Evolutionary conservation across 495 filamentous ascomycete species (phyloP), one percentile per base, ranked within the genome.

Genomic region (Pseudomonodictys pantanalensis): DNA sequence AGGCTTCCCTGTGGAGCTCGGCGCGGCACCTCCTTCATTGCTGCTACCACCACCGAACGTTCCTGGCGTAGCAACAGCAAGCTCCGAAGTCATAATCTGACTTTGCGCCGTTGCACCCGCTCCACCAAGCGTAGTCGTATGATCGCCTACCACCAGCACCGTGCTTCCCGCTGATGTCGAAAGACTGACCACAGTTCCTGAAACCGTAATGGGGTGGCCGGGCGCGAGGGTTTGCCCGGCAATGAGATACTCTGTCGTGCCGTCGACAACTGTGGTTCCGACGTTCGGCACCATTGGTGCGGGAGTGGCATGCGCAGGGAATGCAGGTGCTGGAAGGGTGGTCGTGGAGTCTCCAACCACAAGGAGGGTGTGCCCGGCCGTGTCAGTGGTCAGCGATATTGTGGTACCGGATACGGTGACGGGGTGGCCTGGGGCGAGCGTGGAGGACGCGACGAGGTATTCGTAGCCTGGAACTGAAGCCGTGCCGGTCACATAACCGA

Each of bases 161-260:
- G 44, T 56, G 1, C 10, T 26, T 2, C 51, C 51, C 1, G 41
- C 24, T 18, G 22, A 23, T 11, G 56, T 60, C 1, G 42, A 51
- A 3, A 65, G 15, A 8, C 43, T 50, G 15, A 64, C 51, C 8
- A 18, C 38, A 2, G 28, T 50, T 1, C 43, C 49, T n/a, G 39
- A 22, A n/a, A 64, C 15, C 6, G 54, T 58, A 17, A 59, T 43
- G 5, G 61, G 54, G 24, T 64, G 55, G 23, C 61, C 61, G 6
- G 56, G 48, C 15, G 17, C 18, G 2, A 64, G 47, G 1, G 61
- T 64, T 20, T 65, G 56, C 24, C 33, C 43, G 25, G 12, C 52
- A 29, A 60, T 47, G 44, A 60, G 22, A 29, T 65, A 60, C n/a
- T 56, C 15, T 1, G 56, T 60, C 7, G 44, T 35, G 3, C 56